phyloP scores from a whole-genome alignment of 2,329 filamentous ascomycete genomes.

The Esteya vermicola region DNA sequence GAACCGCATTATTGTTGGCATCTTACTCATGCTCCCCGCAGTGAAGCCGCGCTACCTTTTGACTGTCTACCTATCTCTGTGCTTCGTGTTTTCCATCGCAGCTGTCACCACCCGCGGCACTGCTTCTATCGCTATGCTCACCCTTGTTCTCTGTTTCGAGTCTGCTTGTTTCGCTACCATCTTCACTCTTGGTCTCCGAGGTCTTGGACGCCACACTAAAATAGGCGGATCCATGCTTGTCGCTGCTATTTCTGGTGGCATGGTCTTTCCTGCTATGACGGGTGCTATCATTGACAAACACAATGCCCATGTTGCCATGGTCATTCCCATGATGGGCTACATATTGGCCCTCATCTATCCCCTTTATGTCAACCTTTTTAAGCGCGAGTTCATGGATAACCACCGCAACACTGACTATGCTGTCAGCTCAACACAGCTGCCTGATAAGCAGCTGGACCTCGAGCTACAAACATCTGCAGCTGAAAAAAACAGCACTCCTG shows the following conservation, averaged over 20 bases:
- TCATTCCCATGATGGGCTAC: slow-evolving; percentile 17
- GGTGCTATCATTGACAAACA: slow-evolving; percentile 22
- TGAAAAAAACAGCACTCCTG: neutral
- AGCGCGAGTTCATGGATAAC: slow-evolving; percentile 16
- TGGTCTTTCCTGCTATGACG: slow-evolving; percentile 37
- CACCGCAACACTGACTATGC: slow-evolving; percentile 16
- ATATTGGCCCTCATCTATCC: slow-evolving; percentile 15
- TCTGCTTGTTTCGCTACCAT: slow-evolving; percentile 45
- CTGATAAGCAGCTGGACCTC: slow-evolving; percentile 14
- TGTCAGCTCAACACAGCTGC: slow-evolving; percentile 8
- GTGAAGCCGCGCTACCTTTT: slow-evolving; percentile 42
- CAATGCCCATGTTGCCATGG: slow-evolving; percentile 15
- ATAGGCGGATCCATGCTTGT: slow-evolving; percentile 38
- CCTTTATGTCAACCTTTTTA: slow-evolving; percentile 18
- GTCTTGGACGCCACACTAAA: slow-evolving; percentile 41
- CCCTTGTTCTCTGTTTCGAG: slow-evolving; percentile 41
- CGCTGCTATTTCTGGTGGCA: slow-evolving; percentile 39
- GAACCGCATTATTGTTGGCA: slow-evolving; percentile 41
- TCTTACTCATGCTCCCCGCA: slow-evolving; percentile 34
- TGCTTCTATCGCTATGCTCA: slow-evolving; percentile 39
- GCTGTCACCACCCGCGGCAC: slow-evolving; percentile 36
- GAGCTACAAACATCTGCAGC: slow-evolving; percentile 11
- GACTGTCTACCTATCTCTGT: slow-evolving; percentile 33
- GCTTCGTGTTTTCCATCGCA: slow-evolving; percentile 39
- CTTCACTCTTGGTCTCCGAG: slow-evolving; percentile 42